Evolutionary conservation across 371 early-diverging fungal genomes (phyloP).

Genomic region (Dichotomocladium elegans): DNA sequence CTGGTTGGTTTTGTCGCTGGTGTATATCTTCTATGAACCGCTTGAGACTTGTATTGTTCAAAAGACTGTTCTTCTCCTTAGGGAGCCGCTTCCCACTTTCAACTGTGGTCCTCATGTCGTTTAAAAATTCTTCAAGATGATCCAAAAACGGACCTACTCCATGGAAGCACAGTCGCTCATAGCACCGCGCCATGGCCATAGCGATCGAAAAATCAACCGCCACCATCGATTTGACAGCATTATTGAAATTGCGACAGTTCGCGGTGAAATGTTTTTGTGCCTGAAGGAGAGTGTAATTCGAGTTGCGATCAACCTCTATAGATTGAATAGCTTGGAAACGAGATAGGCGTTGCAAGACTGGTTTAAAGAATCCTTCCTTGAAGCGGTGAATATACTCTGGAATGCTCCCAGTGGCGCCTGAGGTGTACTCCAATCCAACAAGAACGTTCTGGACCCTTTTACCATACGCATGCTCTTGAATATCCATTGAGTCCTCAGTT

Average conservation of each 20-base stretch:
- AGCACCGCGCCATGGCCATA: slow-evolving; percentile 43
- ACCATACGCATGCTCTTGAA: slow-evolving; percentile 69
- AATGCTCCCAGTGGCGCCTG: slow-evolving; percentile 42
- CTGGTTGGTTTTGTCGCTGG: slow-evolving; percentile 25
- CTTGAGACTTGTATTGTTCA: slow-evolving; percentile 13
- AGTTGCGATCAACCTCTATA: slow-evolving; percentile 33
- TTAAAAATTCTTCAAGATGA: slow-evolving; percentile 27
- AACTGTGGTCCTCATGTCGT: slow-evolving; percentile 1
- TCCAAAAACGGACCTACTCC: slow-evolving; percentile 62
- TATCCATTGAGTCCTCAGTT: slow-evolving; percentile 88
- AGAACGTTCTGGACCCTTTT: slow-evolving; percentile 62
- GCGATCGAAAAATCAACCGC: slow-evolving; percentile 37
- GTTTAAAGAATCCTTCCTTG: slow-evolving; percentile 40
- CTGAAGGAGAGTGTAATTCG: slow-evolving; percentile 42
- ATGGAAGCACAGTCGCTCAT: slow-evolving; percentile 53
- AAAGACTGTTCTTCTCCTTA: slow-evolving; percentile 11
- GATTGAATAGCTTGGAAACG: slow-evolving; percentile 39
- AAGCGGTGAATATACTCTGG: slow-evolving; percentile 21
- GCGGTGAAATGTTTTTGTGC: slow-evolving; percentile 39
- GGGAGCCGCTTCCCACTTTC: slow-evolving; percentile 19
- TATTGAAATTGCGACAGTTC: slow-evolving; percentile 20
- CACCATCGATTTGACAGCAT: slow-evolving; percentile 21
- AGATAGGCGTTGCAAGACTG: slow-evolving; percentile 42
- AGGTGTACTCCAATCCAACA: slow-evolving; percentile 59
- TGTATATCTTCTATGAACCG: slow-evolving; percentile 10